A percentile compares a stretch with the other conserved stretches of the same genome.
Evolutionary conservation across 768 basidiomycete species (phyloP).

Genomic region (Rhizopogon roseolus): DNA sequence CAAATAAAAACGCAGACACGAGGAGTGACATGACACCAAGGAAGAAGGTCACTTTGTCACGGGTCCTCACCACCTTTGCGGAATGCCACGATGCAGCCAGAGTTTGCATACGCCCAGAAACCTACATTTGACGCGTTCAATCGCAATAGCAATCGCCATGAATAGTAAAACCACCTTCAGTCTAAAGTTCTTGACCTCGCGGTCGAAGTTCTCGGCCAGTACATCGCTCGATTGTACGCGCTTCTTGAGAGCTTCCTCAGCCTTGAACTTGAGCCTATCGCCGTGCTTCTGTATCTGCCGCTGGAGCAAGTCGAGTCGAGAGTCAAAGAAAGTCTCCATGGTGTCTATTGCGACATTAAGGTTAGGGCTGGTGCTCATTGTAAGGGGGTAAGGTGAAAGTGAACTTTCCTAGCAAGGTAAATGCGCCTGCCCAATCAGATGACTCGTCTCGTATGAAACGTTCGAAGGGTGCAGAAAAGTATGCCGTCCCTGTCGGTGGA

Average conservation of each 20-base stretch:
- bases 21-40: constrained; percentile 89
- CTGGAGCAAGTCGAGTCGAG: constrained; percentile 77
- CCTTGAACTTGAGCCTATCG: constrained; percentile 75
- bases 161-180: constrained; percentile 51
- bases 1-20: constrained; percentile 80
- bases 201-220: constrained; percentile 74
- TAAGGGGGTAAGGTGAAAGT: neutral
- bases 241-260: constrained; percentile 77
- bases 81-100: constrained; percentile 90
- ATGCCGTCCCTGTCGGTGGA: constrained; percentile 33
- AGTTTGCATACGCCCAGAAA: constrained; percentile 72
- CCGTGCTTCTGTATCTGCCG: constrained; percentile 84
- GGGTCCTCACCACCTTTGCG: constrained; percentile 77
- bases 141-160: neutral
- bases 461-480: constrained; percentile 69
- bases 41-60: constrained; percentile 88
- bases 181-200: constrained; percentile 83
- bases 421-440: constrained; percentile 74
- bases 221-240: constrained; percentile 50
- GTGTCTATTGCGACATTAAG: constrained; percentile 55
- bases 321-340: constrained; percentile 93
- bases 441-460: constrained; percentile 70
- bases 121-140: constrained; percentile 36
- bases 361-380: neutral
- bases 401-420: constrained; percentile 75